These are phyloP conservation scores for Epichloe uncinata DNA, from an alignment of 2,329 filamentous ascomycete species.

Conservation along the genomic window DNA sequence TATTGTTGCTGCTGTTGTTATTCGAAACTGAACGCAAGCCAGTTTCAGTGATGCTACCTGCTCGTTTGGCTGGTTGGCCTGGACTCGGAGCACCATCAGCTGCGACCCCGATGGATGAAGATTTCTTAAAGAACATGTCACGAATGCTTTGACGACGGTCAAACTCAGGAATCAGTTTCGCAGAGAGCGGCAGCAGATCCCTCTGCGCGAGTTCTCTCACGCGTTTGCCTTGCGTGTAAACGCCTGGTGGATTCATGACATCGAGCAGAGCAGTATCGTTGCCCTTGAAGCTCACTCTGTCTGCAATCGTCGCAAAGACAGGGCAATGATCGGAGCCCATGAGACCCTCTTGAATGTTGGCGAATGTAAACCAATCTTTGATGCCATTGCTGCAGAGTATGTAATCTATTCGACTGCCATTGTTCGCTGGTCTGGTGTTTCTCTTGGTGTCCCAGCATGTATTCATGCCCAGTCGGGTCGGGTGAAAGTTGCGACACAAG, in stretches of 20 bases:
- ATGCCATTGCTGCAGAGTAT: slow-evolving; percentile 71
- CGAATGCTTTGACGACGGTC: slow-evolving; percentile 72
- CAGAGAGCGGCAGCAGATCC: slow-evolving; percentile 61
- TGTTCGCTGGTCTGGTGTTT: slow-evolving; percentile 92
- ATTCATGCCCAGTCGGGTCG: slow-evolving; percentile 75
- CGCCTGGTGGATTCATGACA: slow-evolving; percentile 61
- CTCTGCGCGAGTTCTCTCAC: slow-evolving; percentile 52
- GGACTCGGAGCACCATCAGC: neutral
- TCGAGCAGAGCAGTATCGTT: slow-evolving; percentile 47
- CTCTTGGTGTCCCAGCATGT: slow-evolving; percentile 94
- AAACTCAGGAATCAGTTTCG: slow-evolving; percentile 77
- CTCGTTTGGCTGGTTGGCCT: neutral
- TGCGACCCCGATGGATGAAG: neutral
- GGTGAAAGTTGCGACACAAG: slow-evolving; percentile 69
- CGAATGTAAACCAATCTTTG: slow-evolving; percentile 63
- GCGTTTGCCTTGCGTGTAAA: slow-evolving; percentile 55
- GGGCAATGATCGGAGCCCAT: slow-evolving; percentile 96
- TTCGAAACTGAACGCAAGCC: neutral
- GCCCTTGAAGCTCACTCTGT: slow-evolving; percentile 40
- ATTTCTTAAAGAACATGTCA: slow-evolving; percentile 64
- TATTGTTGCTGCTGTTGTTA: neutral
- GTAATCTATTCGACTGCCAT: slow-evolving; percentile 87
- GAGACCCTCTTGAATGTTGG: slow-evolving; percentile 85
- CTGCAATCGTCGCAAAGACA: slow-evolving; percentile 64
- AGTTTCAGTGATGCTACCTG: neutral